Evolutionary conservation across 2,329 filamentous ascomycete genomes (phyloP).

Genomic region (Pseudocercospora pini-densiflorae): DNA sequence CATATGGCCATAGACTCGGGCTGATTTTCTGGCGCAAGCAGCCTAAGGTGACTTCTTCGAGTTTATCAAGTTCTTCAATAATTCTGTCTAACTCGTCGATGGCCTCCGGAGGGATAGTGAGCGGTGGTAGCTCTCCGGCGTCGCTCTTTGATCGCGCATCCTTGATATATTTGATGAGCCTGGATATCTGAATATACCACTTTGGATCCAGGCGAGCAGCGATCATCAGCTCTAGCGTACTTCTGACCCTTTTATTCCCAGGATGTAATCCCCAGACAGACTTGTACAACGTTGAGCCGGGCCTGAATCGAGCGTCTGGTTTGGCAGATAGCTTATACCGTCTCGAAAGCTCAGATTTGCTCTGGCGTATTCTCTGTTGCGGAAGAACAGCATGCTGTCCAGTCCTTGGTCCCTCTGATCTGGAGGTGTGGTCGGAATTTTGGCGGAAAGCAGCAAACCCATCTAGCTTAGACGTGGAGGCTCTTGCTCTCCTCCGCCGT

Average conservation of each 20-base stretch:
- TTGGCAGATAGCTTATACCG: not conserved
- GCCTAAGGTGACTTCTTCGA: not conserved
- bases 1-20: conserved; percentile 5
- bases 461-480: not conserved
- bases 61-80: not conserved
- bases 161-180: not conserved
- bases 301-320: not conserved
- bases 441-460: not conserved
- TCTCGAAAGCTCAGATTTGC: not conserved
- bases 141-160: not conserved
- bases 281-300: not conserved
- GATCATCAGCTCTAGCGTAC: not conserved
- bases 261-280: not conserved
- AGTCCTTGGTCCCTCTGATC: not conserved
- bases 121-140: not conserved
- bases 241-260: not conserved
- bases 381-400: not conserved
- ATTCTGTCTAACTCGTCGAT: not conserved
- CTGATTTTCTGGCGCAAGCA: not conserved
- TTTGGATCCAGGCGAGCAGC: not conserved
- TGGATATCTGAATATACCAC: not conserved
- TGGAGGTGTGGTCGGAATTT: not conserved
- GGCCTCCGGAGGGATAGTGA: not conserved
- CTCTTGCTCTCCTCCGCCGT: not conserved
- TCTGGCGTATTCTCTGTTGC: not conserved